Evolutionary conservation across 1,284 basidiomycete species (phyloP), one percentile per base, ranked within the genome.

Genomic region (Ceratobasidium papillatum): DNA sequence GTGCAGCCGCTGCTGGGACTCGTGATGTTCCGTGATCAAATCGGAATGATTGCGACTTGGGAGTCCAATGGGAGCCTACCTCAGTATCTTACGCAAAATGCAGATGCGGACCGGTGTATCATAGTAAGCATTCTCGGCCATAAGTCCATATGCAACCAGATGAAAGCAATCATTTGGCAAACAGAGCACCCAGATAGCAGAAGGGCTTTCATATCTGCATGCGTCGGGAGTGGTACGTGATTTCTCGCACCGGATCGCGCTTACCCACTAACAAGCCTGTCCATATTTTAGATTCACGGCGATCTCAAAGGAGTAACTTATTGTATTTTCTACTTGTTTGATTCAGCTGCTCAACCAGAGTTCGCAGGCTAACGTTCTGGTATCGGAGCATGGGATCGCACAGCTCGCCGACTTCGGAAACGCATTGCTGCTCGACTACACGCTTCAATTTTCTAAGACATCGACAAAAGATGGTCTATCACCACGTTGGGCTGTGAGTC

Each of bases 281-380:
- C n/a, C n/a, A n/a, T n/a, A n/a, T n/a, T n/a, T n/a, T 25, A 65
- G 65, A n/a, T 69, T 38, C 65, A 63, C 12, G 61, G 61, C 3
- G 61, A 63, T 30, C 41, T 63, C 9, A 63, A 45, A 47, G 38
- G 41, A 3, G 61, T 63, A 27, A 27, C 25, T 41, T 45, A 17
- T 22, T 3, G 32, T 1, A 3, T 19, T n/a, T n/a, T n/a, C n/a
- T n/a, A 3, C 2, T 19, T n/a, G n/a, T n/a, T n/a, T n/a, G n/a
- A n/a, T n/a, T n/a, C n/a, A n/a, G n/a, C n/a, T n/a, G n/a, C n/a
- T n/a, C n/a, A n/a, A n/a, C n/a, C n/a, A n/a, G n/a, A n/a, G n/a
- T n/a, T n/a, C n/a, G n/a, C n/a, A 66, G 64, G 32, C 34, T 1
- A 68, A 68, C 30, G 45, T 68, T 12, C 51, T 68, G 2, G 36